A percentile compares a stretch with the other conserved stretches of the same genome.
phyloP scores from a whole-genome alignment of 257 asterid species.

The Agastache rugosa region DNA sequence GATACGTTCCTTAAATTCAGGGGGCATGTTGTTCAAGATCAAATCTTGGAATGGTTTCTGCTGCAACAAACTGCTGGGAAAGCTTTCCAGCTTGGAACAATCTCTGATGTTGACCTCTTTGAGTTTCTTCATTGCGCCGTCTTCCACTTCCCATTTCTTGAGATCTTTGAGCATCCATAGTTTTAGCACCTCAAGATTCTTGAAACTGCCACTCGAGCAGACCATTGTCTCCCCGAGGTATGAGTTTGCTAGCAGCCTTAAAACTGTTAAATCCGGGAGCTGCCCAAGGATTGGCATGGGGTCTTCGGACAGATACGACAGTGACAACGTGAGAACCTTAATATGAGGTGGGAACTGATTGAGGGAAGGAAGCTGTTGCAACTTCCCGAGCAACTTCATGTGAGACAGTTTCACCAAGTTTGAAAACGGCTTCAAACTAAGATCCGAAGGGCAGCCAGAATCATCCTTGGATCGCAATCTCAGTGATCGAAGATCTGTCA shows the following conservation, averaged over 20 bases:
- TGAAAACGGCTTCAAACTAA: conserved; percentile 24
- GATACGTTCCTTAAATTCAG: background rate
- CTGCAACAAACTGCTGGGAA: conserved; percentile 25
- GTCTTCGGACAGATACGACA: conserved; percentile 15
- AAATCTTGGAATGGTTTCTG: conserved; percentile 28
- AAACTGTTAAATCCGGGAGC: conserved; percentile 25
- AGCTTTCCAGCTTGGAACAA: conserved; percentile 25
- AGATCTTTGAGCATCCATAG: conserved; percentile 33
- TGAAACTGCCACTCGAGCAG: conserved; percentile 19
- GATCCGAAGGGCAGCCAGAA: conserved; percentile 12
- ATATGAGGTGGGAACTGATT: conserved; percentile 33
- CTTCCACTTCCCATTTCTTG: conserved; percentile 28
- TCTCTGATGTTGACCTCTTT: conserved; percentile 36
- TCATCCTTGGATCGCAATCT: conserved; percentile 36
- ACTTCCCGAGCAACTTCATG: conserved; percentile 35
- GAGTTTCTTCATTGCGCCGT: conserved; percentile 34
- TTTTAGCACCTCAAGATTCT: conserved; percentile 31
- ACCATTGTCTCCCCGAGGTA: conserved; percentile 7
- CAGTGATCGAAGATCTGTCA: conserved; percentile 24
- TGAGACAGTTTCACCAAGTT: conserved; percentile 19
- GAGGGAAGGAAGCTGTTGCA: conserved; percentile 20
- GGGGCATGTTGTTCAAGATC: conserved; percentile 34
- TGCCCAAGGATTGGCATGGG: conserved; percentile 37
- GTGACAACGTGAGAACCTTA: conserved; percentile 36
- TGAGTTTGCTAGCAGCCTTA: conserved; percentile 33